Percentiles rank a stretch among this genome's conserved stretches.
Conservation (phyloP, 495 filamentous ascomycete species). For the Elasticomyces elasticus region DNA sequence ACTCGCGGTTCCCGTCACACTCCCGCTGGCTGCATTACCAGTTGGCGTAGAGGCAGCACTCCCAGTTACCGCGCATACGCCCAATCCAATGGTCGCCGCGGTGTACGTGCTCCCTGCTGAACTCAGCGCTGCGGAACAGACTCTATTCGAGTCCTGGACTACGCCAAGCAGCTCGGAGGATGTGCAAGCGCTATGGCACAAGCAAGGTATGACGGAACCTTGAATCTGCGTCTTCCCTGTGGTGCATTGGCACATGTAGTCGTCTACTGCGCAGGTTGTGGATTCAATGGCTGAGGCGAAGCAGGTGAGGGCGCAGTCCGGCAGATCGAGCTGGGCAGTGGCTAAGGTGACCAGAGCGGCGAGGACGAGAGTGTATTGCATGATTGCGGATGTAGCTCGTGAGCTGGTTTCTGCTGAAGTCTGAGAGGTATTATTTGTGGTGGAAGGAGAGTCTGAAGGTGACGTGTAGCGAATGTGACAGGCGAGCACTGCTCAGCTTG, state of each 20-base stretch:
- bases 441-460: too few relatives aligned
- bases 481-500: too few relatives aligned
- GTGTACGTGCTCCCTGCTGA: constrained; percentile 3
- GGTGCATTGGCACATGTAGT: neutral
- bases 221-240: neutral
- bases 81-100: neutral
- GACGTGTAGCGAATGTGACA: too few relatives aligned
- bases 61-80: constrained; percentile 4
- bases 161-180: constrained; percentile 1
- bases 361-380: neutral
- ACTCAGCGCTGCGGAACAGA: constrained; percentile 11
- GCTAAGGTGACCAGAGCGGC: neutral
- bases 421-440: too few relatives aligned
- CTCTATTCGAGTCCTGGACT: constrained; percentile 7
- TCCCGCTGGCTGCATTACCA: constrained; percentile 2
- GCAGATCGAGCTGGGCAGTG: neutral
- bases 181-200: constrained; percentile 17
- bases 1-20: constrained; percentile 10
- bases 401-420: too few relatives aligned
- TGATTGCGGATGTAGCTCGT: too few relatives aligned
- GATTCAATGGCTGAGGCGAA: neutral
- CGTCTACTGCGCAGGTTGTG: neutral
- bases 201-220: constrained; percentile 17
- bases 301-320: neutral
- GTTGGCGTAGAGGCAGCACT: constrained; percentile 9